Base-by-base conservation (phyloP, 176 grass and related monocot species). In the Puccinellia tenuiflora region DNA sequence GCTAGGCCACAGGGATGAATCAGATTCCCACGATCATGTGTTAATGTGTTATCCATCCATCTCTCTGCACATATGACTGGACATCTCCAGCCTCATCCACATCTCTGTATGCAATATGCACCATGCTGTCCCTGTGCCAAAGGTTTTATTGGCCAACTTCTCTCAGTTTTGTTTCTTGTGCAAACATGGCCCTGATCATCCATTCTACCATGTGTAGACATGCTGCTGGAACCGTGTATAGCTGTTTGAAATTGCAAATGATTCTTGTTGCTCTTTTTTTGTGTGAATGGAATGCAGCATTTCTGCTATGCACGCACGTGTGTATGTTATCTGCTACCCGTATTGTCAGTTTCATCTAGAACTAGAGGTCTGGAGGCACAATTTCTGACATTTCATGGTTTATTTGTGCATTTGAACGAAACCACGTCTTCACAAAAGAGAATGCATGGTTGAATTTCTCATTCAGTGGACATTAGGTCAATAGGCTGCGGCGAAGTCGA, bases 11-110 rank as follows among this genome's bases (percentile, higher is more conserved):
- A 78, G 76, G 59, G 77, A 29, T 90, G 87, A 85, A 87, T 90
- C 82, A 85, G 82, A 85, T 91, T 85, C 85, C 89, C 85, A 88
- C 80, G 22, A 75, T 75, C 69, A 3, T 2, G 61, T 90, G 79
- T 83, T 83, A 45, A n/a, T n/a, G n/a, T n/a, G n/a, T n/a, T n/a
- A 86, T 90, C 83, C 79, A 38, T 71, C 30, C 13, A 33, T 66
- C 14, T 28, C 75, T 72, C 61, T 55, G 59, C 30, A 25, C 42
- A 8, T 39, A 57, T 51, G 79, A 86, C 84, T 60, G 12, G 79
- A 90, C 80, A 16, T 80, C 75, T 79, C 14, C 10, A 31, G 5
- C 75, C 79, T 83, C 68, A 84, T 90, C 84, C 80, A 69, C 80
- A 83, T 79, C 66, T 11, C 21, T 73, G 3, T 40, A 30, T 47